A percentile compares a stretch with the other conserved stretches of the same genome.
Conservation (phyloP, 129 eudicot genomes). For the Sambucus nigra region DNA sequence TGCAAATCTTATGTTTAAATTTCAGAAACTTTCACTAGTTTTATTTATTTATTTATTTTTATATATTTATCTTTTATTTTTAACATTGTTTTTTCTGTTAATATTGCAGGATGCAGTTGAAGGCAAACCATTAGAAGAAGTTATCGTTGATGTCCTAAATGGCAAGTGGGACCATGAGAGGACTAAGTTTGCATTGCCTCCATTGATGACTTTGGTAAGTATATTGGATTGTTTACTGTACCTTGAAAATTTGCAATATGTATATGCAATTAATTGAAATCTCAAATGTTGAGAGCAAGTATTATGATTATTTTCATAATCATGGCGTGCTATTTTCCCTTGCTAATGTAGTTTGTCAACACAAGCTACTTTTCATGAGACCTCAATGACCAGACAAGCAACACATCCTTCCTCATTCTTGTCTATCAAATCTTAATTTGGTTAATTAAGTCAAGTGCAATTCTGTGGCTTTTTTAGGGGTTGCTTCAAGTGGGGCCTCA, state of each 20-base stretch:
- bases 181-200: slow-evolving; percentile 77
- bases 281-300: no score
- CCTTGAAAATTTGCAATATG: neutral
- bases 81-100: neutral
- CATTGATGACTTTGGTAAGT: slow-evolving; percentile 77
- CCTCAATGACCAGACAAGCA: neutral
- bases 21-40: neutral
- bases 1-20: neutral
- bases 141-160: slow-evolving; percentile 52
- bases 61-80: no score
- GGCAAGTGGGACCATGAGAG: slow-evolving; percentile 93
- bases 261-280: slow-evolving; percentile 2
- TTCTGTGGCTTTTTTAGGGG: no score
- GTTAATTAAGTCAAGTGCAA: no score
- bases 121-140: slow-evolving; percentile 60
- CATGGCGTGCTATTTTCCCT: no score
- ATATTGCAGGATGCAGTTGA: slow-evolving; percentile 52
- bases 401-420: neutral
- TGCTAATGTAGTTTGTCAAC: no score
- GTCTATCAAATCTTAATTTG: neutral
- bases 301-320: no score
- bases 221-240: neutral
- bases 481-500: no score
- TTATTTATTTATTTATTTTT: slow-evolving; percentile 14
- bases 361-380: neutral